Evolutionary conservation across 23 red algal species (phyloP), one percentile per base, ranked within the genome.

Genomic region (Gracilaria gracilis): DNA sequence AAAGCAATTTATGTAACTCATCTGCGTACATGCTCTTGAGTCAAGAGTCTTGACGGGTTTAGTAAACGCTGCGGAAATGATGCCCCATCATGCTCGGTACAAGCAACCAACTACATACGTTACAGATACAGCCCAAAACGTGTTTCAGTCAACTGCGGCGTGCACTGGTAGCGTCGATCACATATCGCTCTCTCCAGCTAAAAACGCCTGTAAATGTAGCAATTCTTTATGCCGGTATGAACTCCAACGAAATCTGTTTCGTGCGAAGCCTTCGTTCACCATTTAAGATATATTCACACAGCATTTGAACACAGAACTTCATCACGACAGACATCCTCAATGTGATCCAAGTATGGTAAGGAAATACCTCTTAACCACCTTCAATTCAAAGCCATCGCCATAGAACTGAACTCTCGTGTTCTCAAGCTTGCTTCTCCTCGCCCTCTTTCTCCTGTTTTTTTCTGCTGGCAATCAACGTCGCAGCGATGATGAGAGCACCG

Each of bases 401-500:
- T 33, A 65, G 24, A 65, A 1, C 4, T 65, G 1, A 15, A 34
- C 8, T 9, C 37, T 69, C 13, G n/a, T 24, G 36, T 38, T 36
- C 3, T 69, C 64, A 37, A 2, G 28, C 32, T 50, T 77, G 23
- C 72, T 77, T 77, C 72, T 34, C 72, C 2, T 77, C 72, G 23
- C 19, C 20, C 1, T 27, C 27, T 9, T 77, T 51, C 34, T 27
- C 21, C 9, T 77, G 23, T 23, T n/a, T 27, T 77, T 77, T 57
- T 61, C 36, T 37, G 51, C 53, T 75, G 14, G 92, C 74, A 61
- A 94, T 50, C 37, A 94, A 38, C 20, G 92, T 94, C 23, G 83
- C 83, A 40, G 61, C 72, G 20, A 94, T 59, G 67, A 98, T 98
- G 21, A 98, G 51, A 12, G 67, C 73, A 29, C 95, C 95, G 29